phyloP scores from a whole-genome alignment of 306 rosid species.

The Hippophae rhamnoides region DNA sequence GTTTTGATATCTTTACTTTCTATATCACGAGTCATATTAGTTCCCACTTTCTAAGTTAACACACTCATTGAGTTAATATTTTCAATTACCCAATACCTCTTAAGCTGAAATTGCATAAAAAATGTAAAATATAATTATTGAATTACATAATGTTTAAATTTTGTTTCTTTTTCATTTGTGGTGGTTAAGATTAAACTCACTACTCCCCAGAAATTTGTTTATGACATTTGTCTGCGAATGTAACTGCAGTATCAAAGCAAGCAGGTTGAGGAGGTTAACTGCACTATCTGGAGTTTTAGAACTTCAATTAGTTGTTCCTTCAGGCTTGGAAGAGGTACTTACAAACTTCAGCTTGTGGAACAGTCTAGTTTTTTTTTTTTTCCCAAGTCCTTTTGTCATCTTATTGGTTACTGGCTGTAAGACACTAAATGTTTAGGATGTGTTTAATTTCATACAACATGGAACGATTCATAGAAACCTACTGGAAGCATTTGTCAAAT shows the following conservation, averaged over 20 bases:
- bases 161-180: neutral
- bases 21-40: neutral
- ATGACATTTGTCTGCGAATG: constrained; percentile 82
- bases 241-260: constrained; percentile 96
- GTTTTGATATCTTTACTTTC: neutral
- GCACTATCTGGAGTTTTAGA: constrained; percentile 51
- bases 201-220: constrained; percentile 26
- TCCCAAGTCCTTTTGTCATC: neutral
- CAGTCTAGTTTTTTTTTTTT: constrained; percentile 10
- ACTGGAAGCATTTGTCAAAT: no score
- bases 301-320: constrained; percentile 68
- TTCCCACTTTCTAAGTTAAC: no score
- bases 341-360: constrained; percentile 48
- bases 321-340: constrained; percentile 77
- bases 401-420: neutral
- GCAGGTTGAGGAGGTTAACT: constrained; percentile 92
- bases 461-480: neutral
- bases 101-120: no score
- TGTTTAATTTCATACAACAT: neutral
- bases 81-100: no score
- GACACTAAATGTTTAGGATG: neutral
- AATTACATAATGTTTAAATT: no score
- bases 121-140: no score
- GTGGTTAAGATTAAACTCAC: constrained; percentile 33
- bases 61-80: no score